Evolutionary conservation across 345 rosid genomes (phyloP), one percentile per base, ranked within the genome.

Genomic region (Salix dunnii): DNA sequence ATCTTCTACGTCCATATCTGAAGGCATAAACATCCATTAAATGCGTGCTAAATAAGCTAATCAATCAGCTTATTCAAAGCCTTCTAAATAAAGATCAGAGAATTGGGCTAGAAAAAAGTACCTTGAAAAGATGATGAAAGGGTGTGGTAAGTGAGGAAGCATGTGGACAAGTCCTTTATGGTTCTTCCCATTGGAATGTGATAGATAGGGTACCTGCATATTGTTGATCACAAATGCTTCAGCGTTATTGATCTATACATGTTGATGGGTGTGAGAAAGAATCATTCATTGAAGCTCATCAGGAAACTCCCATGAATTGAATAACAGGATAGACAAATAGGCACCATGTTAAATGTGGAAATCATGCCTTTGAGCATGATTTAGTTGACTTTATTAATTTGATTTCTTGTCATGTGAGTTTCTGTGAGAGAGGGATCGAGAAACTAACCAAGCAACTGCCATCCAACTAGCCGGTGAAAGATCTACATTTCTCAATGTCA

Each of bases 381-480:
- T 17, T 69, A 62, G 40, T n/a, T 48, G 73, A 69, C 38, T 25
- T 76, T 4, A 35, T 27, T 60, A 65, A 27, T 77, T 73, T 67
- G 75, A 38, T 71, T 64, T 33, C 16, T 72, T 16, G 16, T 61
- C 17, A 25, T 23, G 35, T 43, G 61, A 20, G 3, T 23, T 31
- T 17, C 18, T 16, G 28, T 18, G 23, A 23, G 35, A 65, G 40
- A 61, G 67, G 68, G 69, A 49, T 78, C 42, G 78, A 70, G 9
- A 76, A 23, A 82, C 55, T 68, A 76, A 96, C 99, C 99, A 96
- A 3, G 98, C 92, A 55, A 96, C 98, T 0, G 99, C 94, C 98
- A 96, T 96, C 99, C 99, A 96, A 78, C 97, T 94, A 7, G 98
- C 99, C 0, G 99, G 99, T 0, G 99, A 96, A 85, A 96, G 99